Evolutionary conservation across 2,329 filamentous ascomycete genomes (phyloP), one percentile per base, ranked within the genome.

Genomic region (Cladosporium sp.): DNA sequence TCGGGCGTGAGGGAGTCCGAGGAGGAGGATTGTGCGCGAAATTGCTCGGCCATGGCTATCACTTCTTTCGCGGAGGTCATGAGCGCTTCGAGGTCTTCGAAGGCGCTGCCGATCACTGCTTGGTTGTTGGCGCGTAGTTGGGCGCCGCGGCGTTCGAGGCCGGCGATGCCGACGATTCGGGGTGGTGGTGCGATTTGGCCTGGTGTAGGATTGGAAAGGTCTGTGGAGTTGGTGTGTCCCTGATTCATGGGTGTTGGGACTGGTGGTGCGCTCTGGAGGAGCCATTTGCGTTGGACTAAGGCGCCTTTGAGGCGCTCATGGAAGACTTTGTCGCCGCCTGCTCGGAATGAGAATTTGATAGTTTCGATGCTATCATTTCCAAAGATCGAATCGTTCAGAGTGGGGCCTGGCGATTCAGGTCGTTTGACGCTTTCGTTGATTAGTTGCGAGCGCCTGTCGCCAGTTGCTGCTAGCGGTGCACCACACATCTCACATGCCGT

Each of bases 51-150:
- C 37, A 99, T 83, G 4, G 90, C 89, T 44, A 97, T 86, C 43
- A 99, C 89, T 65, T 99, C 89, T 66, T 97, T 96, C 4, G 93
- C 93, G 3, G 92, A 96, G 3, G 91, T 89, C 92, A 97, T 99
- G 32, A 99, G 77, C 3, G 93, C 91, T 66, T 97, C 92, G 0
- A 99, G 80, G 63, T 99, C 93, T 66, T 96, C 92, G 62, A 99
- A 99, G 0, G 93, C 91, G 57, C 82, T 90, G 20, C 92, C 92
- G 57, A 99, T 96, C 43, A 96, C 85, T 8, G 89, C 72, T 68
- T 96, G 90, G 61, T 96, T 97, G 68, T 95, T 96, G 71, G 89
- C 92, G 51, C 89, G 86, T 64, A 90, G 82, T 60, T 91, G 88
- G 5, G 92, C 71, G 0, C 89, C 88, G 55, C 90, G 83, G 62